Conservation (phyloP, 345 rosid genomes). For the Tarenaya hassleriana region DNA sequence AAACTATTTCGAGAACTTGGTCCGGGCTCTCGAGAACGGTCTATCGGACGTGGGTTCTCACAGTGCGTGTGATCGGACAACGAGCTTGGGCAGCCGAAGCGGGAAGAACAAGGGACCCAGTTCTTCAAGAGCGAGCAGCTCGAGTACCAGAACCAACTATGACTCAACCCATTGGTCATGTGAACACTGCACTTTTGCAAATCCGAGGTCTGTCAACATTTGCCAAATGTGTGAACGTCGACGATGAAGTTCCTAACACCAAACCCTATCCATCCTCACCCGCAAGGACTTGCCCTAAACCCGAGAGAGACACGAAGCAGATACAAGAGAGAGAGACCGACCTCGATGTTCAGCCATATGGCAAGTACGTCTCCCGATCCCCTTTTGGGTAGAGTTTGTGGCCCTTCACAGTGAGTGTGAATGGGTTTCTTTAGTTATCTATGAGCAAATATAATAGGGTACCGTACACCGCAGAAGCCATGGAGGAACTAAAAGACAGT, state of each 20-base stretch:
- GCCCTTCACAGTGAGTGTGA: no score
- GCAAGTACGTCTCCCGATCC: no score
- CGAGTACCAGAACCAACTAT: constrained; percentile 37
- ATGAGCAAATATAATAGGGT: no score
- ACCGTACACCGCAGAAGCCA: no score
- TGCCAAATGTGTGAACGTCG: constrained; percentile 70
- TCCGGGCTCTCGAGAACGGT: constrained; percentile 75
- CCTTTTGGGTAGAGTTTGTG: no score
- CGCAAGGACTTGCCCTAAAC: no score
- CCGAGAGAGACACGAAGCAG: no score
- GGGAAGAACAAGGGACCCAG: constrained; percentile 54
- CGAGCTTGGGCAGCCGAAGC: constrained; percentile 35
- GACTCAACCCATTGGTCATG: constrained; percentile 70
- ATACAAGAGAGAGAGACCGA: no score
- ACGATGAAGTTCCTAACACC: constrained; percentile 20
- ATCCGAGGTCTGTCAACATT: constrained; percentile 41
- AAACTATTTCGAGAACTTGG: constrained; percentile 79
- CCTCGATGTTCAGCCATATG: no score
- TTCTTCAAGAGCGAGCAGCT: constrained; percentile 42
- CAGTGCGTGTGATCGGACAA: constrained; percentile 44
- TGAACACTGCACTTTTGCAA: constrained; percentile 65
- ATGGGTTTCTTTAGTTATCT: no score
- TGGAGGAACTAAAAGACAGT: no score
- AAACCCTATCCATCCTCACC: neutral
- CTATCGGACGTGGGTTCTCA: constrained; percentile 63